Evolutionary conservation across 2,329 filamentous ascomycete genomes (phyloP).

Genomic region (Diplocarpon rosae): DNA sequence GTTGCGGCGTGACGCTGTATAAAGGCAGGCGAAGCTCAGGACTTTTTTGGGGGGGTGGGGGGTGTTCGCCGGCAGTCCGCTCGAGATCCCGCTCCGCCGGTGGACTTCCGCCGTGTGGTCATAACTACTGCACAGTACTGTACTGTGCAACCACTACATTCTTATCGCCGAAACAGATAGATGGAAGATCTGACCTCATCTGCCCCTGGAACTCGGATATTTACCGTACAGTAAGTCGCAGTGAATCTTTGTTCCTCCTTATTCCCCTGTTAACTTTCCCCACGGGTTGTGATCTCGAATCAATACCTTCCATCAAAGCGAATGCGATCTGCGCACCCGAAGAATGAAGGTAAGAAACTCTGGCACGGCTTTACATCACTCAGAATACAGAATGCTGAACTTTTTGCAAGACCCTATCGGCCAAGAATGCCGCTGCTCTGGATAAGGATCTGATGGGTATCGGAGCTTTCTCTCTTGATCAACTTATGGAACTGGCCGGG

Average conservation of each 20-base stretch:
- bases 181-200: no score
- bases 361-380: not conserved
- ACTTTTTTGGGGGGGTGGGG: no score
- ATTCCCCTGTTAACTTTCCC: not conserved
- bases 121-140: no score
- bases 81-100: conserved; percentile 4
- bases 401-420: conserved; percentile 59
- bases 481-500: conserved; percentile 56
- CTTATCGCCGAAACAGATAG: no score
- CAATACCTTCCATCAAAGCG: no score
- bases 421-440: conserved; percentile 77
- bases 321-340: not conserved
- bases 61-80: not conserved
- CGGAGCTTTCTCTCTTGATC: conserved; percentile 83
- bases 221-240: no score
- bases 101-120: no score
- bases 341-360: conserved; percentile 10
- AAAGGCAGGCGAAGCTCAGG: no score
- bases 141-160: no score
- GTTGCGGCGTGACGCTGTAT: not conserved
- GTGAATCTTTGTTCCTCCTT: no score
- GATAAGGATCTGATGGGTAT: conserved; percentile 91
- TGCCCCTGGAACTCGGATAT: no score
- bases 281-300: not conserved
- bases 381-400: not conserved